These are phyloP conservation scores for Dactylellina leptospora DNA, from an alignment of 2,329 filamentous ascomycete genomes.

Conservation along the genomic window DNA sequence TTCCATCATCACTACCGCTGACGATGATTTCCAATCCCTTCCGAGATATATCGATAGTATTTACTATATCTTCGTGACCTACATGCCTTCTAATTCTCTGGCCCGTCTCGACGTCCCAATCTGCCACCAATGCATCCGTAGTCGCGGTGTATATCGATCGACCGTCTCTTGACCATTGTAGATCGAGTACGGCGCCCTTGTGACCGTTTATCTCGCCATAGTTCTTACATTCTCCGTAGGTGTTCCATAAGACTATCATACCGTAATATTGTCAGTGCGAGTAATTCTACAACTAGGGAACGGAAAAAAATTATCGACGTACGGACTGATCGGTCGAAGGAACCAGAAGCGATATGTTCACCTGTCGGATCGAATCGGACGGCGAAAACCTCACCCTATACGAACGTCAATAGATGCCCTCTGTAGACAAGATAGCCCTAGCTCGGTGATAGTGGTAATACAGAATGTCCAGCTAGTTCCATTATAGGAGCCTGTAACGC, in stretches of 20 bases:
- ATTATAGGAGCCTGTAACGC: constrained; percentile 88
- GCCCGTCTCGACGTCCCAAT: constrained; percentile 94
- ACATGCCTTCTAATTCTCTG: constrained; percentile 88
- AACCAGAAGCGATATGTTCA: constrained; percentile 88
- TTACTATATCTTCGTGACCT: constrained; percentile 96
- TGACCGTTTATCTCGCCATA: constrained; percentile 89
- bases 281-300: background rate
- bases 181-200: constrained; percentile 86
- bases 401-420: constrained; percentile 35
- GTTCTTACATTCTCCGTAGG: constrained; percentile 91
- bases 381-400: constrained; percentile 81
- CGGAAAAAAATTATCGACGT: constrained; percentile 58
- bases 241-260: constrained; percentile 85
- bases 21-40: constrained; percentile 89
- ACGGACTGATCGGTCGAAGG: constrained; percentile 93
- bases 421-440: background rate
- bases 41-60: constrained; percentile 85
- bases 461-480: constrained; percentile 75
- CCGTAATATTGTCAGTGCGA: background rate
- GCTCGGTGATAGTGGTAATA: constrained; percentile 2
- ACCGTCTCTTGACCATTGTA: constrained; percentile 97
- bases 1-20: constrained; percentile 91
- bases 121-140: constrained; percentile 90
- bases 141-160: constrained; percentile 83
- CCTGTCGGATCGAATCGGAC: constrained; percentile 89